Evolutionary conservation across 202 grass and related monocot genomes (phyloP), one percentile per base, ranked within the genome.

Genomic region (Cymbopogon flexuosus): DNA sequence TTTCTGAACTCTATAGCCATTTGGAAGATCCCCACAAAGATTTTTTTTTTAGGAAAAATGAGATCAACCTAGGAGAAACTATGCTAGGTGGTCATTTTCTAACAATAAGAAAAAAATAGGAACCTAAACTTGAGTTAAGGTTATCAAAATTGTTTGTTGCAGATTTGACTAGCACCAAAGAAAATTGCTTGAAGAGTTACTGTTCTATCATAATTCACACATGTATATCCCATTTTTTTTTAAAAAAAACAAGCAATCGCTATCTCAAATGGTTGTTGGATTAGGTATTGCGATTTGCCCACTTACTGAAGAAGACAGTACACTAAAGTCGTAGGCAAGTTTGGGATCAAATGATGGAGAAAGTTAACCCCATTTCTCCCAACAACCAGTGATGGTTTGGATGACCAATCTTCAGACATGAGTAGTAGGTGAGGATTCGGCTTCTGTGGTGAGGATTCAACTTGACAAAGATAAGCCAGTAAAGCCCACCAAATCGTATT

Each of bases 381-480:
- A 81, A 76, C 84, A 19, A 61, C 60, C 62, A 74, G 49, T 10
- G 31, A 75, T 73, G 40, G 80, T 61, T 56, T 84, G 73, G 75
- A 62, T 68, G 86, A 52, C 13, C 31, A 52, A 24, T 79, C 33
- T 67, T 24, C 8, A 41, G 33, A 56, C 2, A 12, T 0, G 35
- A 42, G 78, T 80, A 42, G 78, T 80, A 70, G 78, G 78, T 80
- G 35, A 70, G 47, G 14, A 57, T 80, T 58, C 49, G 14, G 47
- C 51, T 80, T 80, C 5, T 58, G 65, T 70, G 78, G 49, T 58
- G 34, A 30, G 3, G 49, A 49, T 31, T 69, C 65, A 30, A 58
- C 47, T 30, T 42, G 64, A 80, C 34, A 57, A 40, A 79, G 45
- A 40, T 15, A 45, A 37, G 10, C 29, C 6, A 34, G 75, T 21